Base-by-base conservation (phyloP, 768 basidiomycete genomes). In the Roridomyces roridus region DNA sequence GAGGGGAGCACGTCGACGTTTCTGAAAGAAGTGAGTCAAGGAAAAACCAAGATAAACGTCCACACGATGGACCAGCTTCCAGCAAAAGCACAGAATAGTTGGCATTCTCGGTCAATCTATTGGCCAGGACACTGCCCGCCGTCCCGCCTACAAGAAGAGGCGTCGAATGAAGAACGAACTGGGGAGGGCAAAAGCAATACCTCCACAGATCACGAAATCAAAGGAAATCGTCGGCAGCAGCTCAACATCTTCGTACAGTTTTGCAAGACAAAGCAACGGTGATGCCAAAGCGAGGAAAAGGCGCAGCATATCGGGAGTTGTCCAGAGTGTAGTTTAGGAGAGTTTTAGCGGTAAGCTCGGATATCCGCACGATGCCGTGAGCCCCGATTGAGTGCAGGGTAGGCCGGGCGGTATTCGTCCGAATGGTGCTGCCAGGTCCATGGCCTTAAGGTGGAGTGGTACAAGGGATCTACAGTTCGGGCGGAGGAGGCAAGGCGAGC, bases 141-240 rank as follows among this genome's bases (percentile, higher is more conserved):
- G 49, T 41, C n/a, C 49, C 49, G 42, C 39, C 49, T 51, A n/a
- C 12, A 12, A 20, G 18, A n/a, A n/a, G n/a, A n/a, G n/a, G n/a
- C n/a, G 26, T 23, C 42, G 15, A 40, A 17, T 5, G 24, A 24
- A n/a, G 23, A 26, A 11, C 15, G 4, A 17, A 28, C 14, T n/a
- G n/a, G n/a, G n/a, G 37, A 17, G 5, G 37, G 28, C 12, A 50
- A 17, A 34, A 34, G 24, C 46, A 26, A 4, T 29, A 40, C 49
- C 49, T 21, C 49, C 49, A 20, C 40, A 23, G n/a, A 51, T 17
- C 18, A 51, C 23, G 39, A 51, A 51, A 41, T 51, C 49, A 25
- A 29, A 51, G 21, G 46, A 21, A 31, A 40, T 51, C 26, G 18
- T 36, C 1, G 49, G 49, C 37, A 51, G 23, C 2, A 40, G 34